Percentiles rank a stretch among this genome's conserved stretches.
Evolutionary conservation across 306 rosid species (phyloP).

Genomic region (Abrus precatorius): DNA sequence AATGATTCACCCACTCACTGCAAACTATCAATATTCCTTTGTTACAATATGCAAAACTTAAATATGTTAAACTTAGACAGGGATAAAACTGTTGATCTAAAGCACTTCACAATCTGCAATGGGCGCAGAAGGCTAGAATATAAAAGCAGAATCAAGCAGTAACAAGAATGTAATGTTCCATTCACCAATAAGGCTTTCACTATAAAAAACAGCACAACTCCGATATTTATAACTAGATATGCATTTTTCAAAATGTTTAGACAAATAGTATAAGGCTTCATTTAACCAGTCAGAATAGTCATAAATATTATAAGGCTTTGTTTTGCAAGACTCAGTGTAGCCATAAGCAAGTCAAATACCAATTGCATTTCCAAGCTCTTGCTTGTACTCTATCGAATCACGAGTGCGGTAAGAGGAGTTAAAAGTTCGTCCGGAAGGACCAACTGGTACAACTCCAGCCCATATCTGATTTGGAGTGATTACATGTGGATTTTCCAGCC

Average conservation of each 20-base stretch:
- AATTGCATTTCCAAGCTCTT: constrained; percentile 96
- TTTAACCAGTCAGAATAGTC: constrained; percentile 22
- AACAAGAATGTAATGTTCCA: constrained; percentile 41
- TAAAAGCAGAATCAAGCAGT: constrained; percentile 35
- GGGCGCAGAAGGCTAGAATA: constrained; percentile 22
- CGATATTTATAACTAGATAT: constrained; percentile 28
- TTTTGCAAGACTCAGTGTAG: constrained; percentile 24
- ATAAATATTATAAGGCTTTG: constrained; percentile 26
- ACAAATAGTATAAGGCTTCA: constrained; percentile 35
- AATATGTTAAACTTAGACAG: constrained; percentile 7
- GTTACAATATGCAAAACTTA: constrained; percentile 28
- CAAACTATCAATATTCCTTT: constrained; percentile 36
- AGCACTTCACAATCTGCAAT: constrained; percentile 46
- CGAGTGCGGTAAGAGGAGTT: constrained; percentile 92
- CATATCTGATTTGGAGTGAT: constrained; percentile 89
- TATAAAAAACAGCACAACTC: constrained; percentile 22
- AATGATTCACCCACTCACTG: constrained; percentile 21
- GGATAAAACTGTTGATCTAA: constrained; percentile 35
- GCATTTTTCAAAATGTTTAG: constrained; percentile 33
- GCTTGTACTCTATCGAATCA: constrained; percentile 78
- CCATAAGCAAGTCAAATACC: constrained; percentile 61
- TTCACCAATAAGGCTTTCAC: constrained; percentile 29
- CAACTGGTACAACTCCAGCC: constrained; percentile 95
- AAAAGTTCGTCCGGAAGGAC: constrained; percentile 85
- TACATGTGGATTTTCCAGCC: constrained; percentile 95